phyloP scores from a whole-genome alignment of 805 yeast species.

The Saturnispora hagleri region DNA sequence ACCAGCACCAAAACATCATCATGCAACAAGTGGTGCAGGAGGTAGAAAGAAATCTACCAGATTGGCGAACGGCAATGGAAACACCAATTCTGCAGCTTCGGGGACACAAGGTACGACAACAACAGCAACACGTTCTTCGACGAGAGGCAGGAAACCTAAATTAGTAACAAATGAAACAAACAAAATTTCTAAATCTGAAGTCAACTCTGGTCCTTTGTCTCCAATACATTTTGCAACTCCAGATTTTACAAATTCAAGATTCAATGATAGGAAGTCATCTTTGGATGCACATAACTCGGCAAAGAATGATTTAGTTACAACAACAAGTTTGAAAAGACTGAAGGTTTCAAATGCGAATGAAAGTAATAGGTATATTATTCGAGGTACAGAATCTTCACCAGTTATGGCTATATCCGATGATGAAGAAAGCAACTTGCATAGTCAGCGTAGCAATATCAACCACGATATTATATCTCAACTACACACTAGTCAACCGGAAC shows the following conservation, averaged over 20 bases:
- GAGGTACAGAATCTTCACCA: constrained; percentile 10
- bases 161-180: not conserved
- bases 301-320: not conserved
- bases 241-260: not conserved
- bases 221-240: not conserved
- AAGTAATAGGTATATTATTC: not conserved
- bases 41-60: constrained; percentile 19
- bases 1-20: constrained; percentile 57
- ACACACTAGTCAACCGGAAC: not conserved
- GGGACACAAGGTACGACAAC: not conserved
- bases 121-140: constrained; percentile 3
- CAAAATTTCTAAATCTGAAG: not conserved
- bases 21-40: constrained; percentile 42
- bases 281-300: not conserved
- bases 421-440: not conserved
- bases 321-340: constrained; percentile 11
- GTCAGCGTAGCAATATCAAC: not conserved
- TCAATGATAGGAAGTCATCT: not conserved
- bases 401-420: constrained; percentile 10
- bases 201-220: not conserved
- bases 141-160: constrained; percentile 1
- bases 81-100: not conserved
- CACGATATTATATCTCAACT: not conserved
- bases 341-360: constrained; percentile 7
- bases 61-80: not conserved